Base-by-base conservation (phyloP, 306 rosid genomes). In the Arachis hypogaea region DNA sequence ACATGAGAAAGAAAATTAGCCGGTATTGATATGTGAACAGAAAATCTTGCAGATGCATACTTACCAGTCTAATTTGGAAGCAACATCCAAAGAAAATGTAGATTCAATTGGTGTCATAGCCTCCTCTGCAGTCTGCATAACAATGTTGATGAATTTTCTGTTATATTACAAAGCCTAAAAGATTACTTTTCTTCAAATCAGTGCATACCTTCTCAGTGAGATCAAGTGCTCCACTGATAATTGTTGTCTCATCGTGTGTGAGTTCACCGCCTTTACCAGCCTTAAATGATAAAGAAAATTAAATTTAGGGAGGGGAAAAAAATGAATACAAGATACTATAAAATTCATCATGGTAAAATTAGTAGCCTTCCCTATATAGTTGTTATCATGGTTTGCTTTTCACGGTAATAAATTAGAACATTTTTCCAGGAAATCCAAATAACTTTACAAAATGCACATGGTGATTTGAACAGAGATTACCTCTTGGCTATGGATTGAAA, bases 21-120 rank as follows among this genome's bases (percentile, higher is more conserved):
- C 41, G 14, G 44, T 63, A 49, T 67, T 56, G 30, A 65, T 57
- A 77, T 57, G 42, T 63, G 60, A 71, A 63, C 18, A 56, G 49
- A 76, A 81, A 80, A 14, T 51, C 11, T 57, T 47, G 63, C 30
- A 52, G 47, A 76, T 49, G 68, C 29, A 41, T 68, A 77, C 93
- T 68, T 77, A 91, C 97, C 98, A 94, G 82, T 94, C 96, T 90
- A 94, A 77, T 81, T 94, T 94, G 56, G 98, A 91, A 78, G 79
- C 87, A 58, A 94, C 97, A 78, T 94, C 93, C 85, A 94, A 81
- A 49, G 98, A 94, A 82, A 94, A 94, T 7, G 98, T 89, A 45
- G 98, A 94, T 75, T 91, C 98, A 68, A 94, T 94, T 63, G 98
- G 97, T 18, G 97, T 94, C 98, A 91, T 94, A 33, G 98, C 98